These are phyloP conservation scores for Chaetomium fimeti DNA, from an alignment of 495 filamentous ascomycete genomes.

Conservation along the genomic window DNA sequence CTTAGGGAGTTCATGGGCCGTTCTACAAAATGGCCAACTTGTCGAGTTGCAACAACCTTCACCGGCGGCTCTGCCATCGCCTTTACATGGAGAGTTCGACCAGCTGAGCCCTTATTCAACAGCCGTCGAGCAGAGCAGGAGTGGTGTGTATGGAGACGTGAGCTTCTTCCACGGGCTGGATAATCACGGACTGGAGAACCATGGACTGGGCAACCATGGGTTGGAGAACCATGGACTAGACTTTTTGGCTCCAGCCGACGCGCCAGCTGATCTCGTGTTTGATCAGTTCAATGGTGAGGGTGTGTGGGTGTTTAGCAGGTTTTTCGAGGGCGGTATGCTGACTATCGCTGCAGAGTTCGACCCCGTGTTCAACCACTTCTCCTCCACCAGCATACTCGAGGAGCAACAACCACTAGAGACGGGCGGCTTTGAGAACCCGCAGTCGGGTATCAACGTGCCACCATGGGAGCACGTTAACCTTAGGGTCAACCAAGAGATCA, in stretches of 20 bases:
- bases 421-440: slow-evolving; percentile 38
- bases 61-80: slow-evolving; percentile 30
- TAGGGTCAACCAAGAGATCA: slow-evolving; percentile 23
- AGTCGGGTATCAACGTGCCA: slow-evolving; percentile 34
- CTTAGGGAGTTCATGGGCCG: slow-evolving; percentile 43
- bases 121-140: slow-evolving; percentile 26
- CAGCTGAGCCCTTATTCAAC: slow-evolving; percentile 17
- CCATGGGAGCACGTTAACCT: slow-evolving; percentile 43
- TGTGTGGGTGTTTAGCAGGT: neutral
- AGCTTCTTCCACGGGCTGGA: slow-evolving; percentile 24
- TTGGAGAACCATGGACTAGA: slow-evolving; percentile 26
- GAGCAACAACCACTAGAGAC: slow-evolving; percentile 23
- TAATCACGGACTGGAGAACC: slow-evolving; percentile 29
- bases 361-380: slow-evolving; percentile 17
- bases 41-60: slow-evolving; percentile 28
- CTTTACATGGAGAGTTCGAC: slow-evolving; percentile 27
- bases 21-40: slow-evolving; percentile 33
- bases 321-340: neutral
- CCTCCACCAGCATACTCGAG: slow-evolving; percentile 12
- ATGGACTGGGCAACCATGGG: slow-evolving; percentile 23
- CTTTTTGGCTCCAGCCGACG: slow-evolving; percentile 19
- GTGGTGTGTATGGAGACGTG: slow-evolving; percentile 21
- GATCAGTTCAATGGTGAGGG: slow-evolving; percentile 21
- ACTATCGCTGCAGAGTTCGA: slow-evolving; percentile 18
- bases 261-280: slow-evolving; percentile 20